A percentile compares a stretch with the other conserved stretches of the same genome.
These are phyloP conservation scores for Peziza echinospora DNA, from an alignment of 495 filamentous ascomycete genomes.

Conservation along the genomic window DNA sequence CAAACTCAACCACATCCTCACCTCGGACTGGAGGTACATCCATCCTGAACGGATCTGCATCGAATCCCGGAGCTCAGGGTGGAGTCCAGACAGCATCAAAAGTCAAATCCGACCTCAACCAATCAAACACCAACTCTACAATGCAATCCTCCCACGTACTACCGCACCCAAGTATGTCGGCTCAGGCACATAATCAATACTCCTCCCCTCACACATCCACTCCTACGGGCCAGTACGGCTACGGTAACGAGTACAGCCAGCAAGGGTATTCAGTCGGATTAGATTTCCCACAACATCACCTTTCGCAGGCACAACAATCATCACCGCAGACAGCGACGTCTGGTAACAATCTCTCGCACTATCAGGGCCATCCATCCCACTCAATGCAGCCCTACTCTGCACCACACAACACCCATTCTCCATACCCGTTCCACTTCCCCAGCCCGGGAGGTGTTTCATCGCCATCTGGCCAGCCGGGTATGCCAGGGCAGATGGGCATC, in stretches of 20 bases:
- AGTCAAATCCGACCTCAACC: slow-evolving; percentile 12
- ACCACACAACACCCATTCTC: slow-evolving; percentile 38
- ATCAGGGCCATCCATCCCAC: slow-evolving; percentile 49
- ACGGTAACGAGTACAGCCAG: slow-evolving; percentile 28
- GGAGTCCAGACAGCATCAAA: slow-evolving; percentile 19
- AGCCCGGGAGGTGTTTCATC: slow-evolving; percentile 58
- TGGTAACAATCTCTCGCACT: slow-evolving; percentile 43
- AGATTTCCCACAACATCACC: slow-evolving; percentile 69
- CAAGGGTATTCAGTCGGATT: slow-evolving; percentile 34
- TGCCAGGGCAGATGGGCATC: slow-evolving; percentile 30
- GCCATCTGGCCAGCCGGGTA: slow-evolving; percentile 40
- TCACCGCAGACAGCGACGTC: slow-evolving; percentile 64
- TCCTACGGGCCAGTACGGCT: slow-evolving; percentile 21
- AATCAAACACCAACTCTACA: slow-evolving; percentile 4
- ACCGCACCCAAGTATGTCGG: slow-evolving; percentile 22
- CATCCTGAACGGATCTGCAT: slow-evolving; percentile 30
- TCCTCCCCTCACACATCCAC: slow-evolving; percentile 31
- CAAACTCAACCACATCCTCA: slow-evolving; percentile 39
- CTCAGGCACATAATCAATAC: slow-evolving; percentile 24
- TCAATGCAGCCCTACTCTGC: slow-evolving; percentile 63
- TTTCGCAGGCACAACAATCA: slow-evolving; percentile 64
- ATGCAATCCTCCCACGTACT: slow-evolving; percentile 7
- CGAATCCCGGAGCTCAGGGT: slow-evolving; percentile 35
- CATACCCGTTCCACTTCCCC: slow-evolving; percentile 56
- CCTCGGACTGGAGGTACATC: slow-evolving; percentile 43